These are phyloP conservation scores for Didymellaceae sp. DNA, from an alignment of 2,329 filamentous ascomycete genomes.

Conservation along the genomic window DNA sequence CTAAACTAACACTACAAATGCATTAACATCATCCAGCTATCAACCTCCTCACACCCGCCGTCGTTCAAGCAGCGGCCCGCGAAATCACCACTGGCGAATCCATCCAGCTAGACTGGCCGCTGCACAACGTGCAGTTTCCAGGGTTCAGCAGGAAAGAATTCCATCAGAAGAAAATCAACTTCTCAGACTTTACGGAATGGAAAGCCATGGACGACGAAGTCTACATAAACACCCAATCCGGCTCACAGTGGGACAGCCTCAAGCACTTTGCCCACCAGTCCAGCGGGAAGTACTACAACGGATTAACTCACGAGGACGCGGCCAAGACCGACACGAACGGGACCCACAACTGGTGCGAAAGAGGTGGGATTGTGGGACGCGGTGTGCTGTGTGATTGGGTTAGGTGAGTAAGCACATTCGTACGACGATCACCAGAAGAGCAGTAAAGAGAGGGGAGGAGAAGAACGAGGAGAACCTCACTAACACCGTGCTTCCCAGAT, in stretches of 20 bases:
- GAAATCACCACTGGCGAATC: constrained; percentile 61
- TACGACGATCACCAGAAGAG: too few species aligned
- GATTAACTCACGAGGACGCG: constrained; percentile 39
- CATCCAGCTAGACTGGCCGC: constrained; percentile 62
- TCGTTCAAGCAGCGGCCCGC: constrained; percentile 57
- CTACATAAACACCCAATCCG: constrained; percentile 43
- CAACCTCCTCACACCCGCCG: constrained; percentile 57
- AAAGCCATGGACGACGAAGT: constrained; percentile 41
- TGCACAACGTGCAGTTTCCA: constrained; percentile 63
- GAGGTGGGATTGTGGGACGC: constrained; percentile 44
- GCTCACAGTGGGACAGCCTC: constrained; percentile 46
- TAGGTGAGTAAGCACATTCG: constrained; percentile 19
- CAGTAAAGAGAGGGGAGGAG: too few species aligned
- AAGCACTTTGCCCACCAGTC: constrained; percentile 46
- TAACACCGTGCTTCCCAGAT: neutral
- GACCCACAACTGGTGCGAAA: constrained; percentile 47
- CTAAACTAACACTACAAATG: neutral
- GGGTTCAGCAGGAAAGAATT: constrained; percentile 61
- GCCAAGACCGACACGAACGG: constrained; percentile 34
- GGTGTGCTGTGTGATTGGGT: constrained; percentile 45
- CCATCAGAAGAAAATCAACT: constrained; percentile 58
- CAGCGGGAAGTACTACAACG: constrained; percentile 39
- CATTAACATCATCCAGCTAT: constrained; percentile 25
- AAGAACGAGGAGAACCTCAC: too few species aligned
- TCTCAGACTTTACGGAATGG: constrained; percentile 42